phyloP scores from a whole-genome alignment of 495 filamentous ascomycete genomes.

The Staphylotrichum longicolle region DNA sequence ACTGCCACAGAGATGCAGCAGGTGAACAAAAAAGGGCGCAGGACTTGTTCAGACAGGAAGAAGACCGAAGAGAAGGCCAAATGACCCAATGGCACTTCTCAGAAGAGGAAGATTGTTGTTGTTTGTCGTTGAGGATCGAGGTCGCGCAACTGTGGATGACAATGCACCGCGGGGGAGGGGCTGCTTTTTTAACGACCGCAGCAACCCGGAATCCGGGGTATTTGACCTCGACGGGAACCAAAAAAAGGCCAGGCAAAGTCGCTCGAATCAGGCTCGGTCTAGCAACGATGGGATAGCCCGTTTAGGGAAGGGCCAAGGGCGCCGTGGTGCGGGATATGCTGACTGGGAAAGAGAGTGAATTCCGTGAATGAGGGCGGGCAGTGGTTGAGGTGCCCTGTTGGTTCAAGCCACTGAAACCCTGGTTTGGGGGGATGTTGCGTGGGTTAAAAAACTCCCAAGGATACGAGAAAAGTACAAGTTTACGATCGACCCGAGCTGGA shows the following conservation, averaged over 20 bases:
- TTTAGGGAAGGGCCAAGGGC: constrained; percentile 5
- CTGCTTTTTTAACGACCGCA: constrained; percentile 11
- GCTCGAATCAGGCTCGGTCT: constrained; percentile 11
- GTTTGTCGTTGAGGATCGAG: neutral
- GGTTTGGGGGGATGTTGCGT: constrained; percentile 2
- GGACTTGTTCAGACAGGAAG: neutral
- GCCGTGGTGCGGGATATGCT: constrained; percentile 11
- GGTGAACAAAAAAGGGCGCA: neutral
- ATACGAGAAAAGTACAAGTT: no score
- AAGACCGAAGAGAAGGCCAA: neutral
- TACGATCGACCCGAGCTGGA: neutral
- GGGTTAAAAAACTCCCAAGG: neutral
- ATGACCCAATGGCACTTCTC: constrained; percentile 11
- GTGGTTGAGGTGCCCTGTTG: neutral
- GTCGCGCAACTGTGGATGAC: neutral
- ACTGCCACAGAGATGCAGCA: neutral
- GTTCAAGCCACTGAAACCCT: constrained; percentile 4
- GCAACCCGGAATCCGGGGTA: neutral
- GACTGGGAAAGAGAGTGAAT: neutral
- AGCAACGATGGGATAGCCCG: constrained; percentile 4
- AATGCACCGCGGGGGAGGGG: constrained; percentile 3
- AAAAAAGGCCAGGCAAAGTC: neutral
- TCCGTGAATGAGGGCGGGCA: constrained; percentile 8
- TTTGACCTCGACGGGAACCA: neutral
- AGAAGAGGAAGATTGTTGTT: neutral